phyloP scores from a whole-genome alignment of 1,284 basidiomycete genomes.

The Hemileccinum hortonii region DNA sequence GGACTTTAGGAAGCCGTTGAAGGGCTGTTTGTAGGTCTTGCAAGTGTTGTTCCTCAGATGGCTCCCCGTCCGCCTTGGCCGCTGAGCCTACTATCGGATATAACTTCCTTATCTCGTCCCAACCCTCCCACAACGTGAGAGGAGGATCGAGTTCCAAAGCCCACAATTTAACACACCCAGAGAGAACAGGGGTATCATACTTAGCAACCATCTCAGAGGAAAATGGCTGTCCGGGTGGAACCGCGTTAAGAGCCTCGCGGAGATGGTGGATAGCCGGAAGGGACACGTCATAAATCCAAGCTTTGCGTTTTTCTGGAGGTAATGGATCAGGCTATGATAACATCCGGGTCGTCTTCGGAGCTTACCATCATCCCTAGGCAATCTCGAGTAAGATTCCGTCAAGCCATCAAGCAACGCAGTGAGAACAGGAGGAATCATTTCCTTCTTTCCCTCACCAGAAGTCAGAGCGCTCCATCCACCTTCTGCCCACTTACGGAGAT shows the following conservation, averaged over 20 bases:
- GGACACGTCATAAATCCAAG: conserved; percentile 93
- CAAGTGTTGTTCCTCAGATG: conserved; percentile 56
- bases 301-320: conserved; percentile 74
- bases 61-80: conserved; percentile 51
- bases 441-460: conserved; percentile 55
- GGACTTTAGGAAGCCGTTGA: conserved; percentile 73
- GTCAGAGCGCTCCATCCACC: conserved; percentile 60
- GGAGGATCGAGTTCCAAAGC: conserved; percentile 83
- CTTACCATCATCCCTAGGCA: conserved; percentile 66
- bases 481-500: conserved; percentile 84
- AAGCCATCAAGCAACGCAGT: conserved; percentile 67
- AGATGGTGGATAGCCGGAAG: conserved; percentile 79
- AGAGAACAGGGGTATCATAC: conserved; percentile 85
- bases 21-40: conserved; percentile 70
- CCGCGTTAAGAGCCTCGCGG: conserved; percentile 75
- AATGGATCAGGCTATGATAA: conserved; percentile 5
- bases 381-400: conserved; percentile 60
- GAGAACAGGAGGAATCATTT: conserved; percentile 73
- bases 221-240: conserved; percentile 65
- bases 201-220: conserved; percentile 64
- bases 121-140: conserved; percentile 79
- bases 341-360: conserved; percentile 5
- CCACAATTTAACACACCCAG: conserved; percentile 84
- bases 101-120: conserved; percentile 84
- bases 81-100: conserved; percentile 74